phyloP scores from a whole-genome alignment of 2,329 filamentous ascomycete genomes.

The Trichoderma sp. region DNA sequence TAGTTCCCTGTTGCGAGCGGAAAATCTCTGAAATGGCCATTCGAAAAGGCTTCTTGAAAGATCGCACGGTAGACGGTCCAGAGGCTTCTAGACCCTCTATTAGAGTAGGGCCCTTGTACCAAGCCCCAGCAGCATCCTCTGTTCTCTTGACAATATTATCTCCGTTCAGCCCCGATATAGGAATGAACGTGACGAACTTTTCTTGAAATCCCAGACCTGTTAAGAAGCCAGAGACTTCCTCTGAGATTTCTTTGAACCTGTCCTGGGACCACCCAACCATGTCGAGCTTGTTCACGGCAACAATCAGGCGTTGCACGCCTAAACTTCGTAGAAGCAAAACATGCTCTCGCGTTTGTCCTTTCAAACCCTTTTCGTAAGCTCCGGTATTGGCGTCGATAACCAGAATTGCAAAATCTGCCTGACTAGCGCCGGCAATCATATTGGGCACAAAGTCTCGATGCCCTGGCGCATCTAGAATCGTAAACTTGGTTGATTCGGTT shows the following conservation, averaged over 20 bases:
- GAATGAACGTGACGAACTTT: constrained; percentile 83
- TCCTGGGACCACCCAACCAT: constrained; percentile 79
- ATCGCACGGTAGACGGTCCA: constrained; percentile 65
- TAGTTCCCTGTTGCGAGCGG: constrained; percentile 74
- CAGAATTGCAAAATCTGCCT: constrained; percentile 92
- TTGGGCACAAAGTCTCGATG: constrained; percentile 97
- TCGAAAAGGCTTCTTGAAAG: constrained; percentile 76
- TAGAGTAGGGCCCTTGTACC: constrained; percentile 80
- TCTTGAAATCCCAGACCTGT: constrained; percentile 76
- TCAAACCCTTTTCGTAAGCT: constrained; percentile 90
- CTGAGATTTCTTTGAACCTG: constrained; percentile 80
- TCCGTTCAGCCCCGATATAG: constrained; percentile 84
- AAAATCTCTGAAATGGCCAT: constrained; percentile 89
- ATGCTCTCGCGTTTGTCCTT: constrained; percentile 93
- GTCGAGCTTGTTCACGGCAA: constrained; percentile 96
- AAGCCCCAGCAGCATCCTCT: constrained; percentile 59
- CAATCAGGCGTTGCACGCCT: constrained; percentile 82
- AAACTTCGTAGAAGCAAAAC: constrained; percentile 86
- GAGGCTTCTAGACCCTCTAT: constrained; percentile 84
- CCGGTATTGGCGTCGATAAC: constrained; percentile 90
- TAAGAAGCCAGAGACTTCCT: constrained; percentile 82
- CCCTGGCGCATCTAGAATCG: constrained; percentile 91
- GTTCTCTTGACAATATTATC: constrained; percentile 75
- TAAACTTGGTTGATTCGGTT: constrained; percentile 83
- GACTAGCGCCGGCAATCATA: constrained; percentile 96